Base-by-base conservation (phyloP, 441 rosid species). In the Eutrema salsugineum region DNA sequence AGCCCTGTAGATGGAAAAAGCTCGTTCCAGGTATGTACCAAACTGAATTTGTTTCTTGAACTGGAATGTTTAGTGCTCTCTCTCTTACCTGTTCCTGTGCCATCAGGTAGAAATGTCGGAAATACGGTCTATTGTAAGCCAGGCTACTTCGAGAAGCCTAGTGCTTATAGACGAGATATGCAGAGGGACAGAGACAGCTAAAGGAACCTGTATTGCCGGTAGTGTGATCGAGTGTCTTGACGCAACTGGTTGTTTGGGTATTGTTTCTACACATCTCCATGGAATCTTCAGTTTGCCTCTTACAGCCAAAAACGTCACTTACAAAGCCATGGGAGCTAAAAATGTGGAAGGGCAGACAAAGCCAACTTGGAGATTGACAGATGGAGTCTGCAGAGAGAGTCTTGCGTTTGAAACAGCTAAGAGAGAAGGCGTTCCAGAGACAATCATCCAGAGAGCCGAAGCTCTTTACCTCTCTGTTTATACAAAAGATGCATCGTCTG, bases 401-500 rank as follows among this genome's bases (percentile, higher is more conserved):
- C 98, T 96, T 54, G 99, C 99, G 54, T 96, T 96, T 80, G 98
- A 96, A 86, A 96, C 99, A 11, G 99, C 99, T 30, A 91, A 81
- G 85, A 88, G 66, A 77, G 99, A 96, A 85, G 99, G 99, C 12
- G 77, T 96, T 63, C 87, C 96, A 0, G 95, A 87, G 76, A 36
- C 57, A 30, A 56, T 96, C 44, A 86, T 96, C 71, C 86, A 83
- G 74, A 86, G 98, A 84, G 99, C 98, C 7, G 87, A 96, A 84
- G 91, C 83, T 63, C 87, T 96, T 66, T 96, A 96, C 79, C 68
- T 77, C 64, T 81, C 86, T 14, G 59, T 56, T 27, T 70, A 79
- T 42, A 63, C 56, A 11, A 81, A 73, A 43, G 79, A 60, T 2
- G 2, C 71, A 24, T 70, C 55, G 2, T 66, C 66, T 60, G 76